Conservation (phyloP, 1,139 yeast genomes). For the Wickerhamomyces sp. region DNA sequence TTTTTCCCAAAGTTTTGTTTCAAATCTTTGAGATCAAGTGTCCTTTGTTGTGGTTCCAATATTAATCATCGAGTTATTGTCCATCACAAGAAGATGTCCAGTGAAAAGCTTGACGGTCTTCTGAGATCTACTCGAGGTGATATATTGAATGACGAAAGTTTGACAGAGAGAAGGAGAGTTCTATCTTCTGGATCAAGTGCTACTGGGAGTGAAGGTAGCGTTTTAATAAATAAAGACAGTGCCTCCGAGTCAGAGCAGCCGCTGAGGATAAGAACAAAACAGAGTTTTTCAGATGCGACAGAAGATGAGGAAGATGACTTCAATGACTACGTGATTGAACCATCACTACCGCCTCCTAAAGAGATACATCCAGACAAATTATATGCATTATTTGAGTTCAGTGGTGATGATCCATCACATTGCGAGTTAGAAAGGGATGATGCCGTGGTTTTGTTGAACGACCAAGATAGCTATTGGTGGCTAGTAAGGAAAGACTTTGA, state of each 20-base stretch:
- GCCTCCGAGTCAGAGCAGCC: conserved; percentile 7
- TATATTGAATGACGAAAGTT: conserved; percentile 16
- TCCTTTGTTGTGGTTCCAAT: too few species aligned
- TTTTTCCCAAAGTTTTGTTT: too few species aligned
- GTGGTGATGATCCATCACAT: conserved; percentile 93
- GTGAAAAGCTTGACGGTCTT: conserved; percentile 14
- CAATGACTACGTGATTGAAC: conserved; percentile 34
- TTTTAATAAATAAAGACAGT: conserved; percentile 10
- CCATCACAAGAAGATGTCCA: too few species aligned
- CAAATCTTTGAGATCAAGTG: too few species aligned
- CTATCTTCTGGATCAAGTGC: conserved; percentile 15
- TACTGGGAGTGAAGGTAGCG: conserved; percentile 16
- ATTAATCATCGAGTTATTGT: too few species aligned
- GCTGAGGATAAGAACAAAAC: conserved; percentile 14
- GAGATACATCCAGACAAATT: conserved; percentile 81
- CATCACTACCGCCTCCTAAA: conserved; percentile 77
- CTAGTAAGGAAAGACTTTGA: conserved; percentile 67
- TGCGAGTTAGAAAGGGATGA: conserved; percentile 78
- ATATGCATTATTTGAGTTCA: conserved; percentile 82
- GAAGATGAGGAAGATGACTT: conserved; percentile 26
- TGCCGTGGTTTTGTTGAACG: conserved; percentile 76
- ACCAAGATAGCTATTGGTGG: conserved; percentile 97
- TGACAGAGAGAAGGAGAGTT: conserved; percentile 18
- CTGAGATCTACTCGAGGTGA: conserved; percentile 12
- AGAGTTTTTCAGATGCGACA: conserved; percentile 1